These are phyloP conservation scores for Vicia villosa DNA, from an alignment of 306 rosid species.

Conservation along the genomic window DNA sequence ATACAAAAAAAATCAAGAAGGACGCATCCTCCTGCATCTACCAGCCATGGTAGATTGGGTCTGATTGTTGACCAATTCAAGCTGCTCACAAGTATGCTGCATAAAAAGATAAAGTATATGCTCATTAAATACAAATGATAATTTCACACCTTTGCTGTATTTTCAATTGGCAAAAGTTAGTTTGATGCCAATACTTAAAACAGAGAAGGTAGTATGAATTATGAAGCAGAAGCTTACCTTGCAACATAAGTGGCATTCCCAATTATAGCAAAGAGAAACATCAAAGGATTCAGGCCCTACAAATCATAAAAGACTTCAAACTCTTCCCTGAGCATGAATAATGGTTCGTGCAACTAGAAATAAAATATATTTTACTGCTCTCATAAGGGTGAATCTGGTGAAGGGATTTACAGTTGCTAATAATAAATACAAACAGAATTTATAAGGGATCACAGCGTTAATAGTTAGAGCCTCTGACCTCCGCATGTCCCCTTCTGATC, in stretches of 20 bases:
- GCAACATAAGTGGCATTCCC: constrained; percentile 80
- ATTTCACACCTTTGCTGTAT: constrained; percentile 3
- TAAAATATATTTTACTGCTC: constrained; percentile 4
- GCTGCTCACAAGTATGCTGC: constrained; percentile 75
- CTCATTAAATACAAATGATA: constrained; percentile 23
- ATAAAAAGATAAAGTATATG: constrained; percentile 23
- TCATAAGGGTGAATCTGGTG: constrained; percentile 29
- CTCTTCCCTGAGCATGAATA: background rate
- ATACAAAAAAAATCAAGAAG: constrained; percentile 78
- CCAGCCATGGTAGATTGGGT: constrained; percentile 93
- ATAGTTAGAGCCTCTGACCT: constrained; percentile 54
- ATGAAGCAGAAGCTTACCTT: constrained; percentile 49
- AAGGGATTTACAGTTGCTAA: constrained; percentile 23
- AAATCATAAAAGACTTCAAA: constrained; percentile 35
- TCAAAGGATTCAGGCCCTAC: constrained; percentile 89
- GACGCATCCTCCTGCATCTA: constrained; percentile 85
- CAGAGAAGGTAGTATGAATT: constrained; percentile 9
- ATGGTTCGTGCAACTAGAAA: constrained; percentile 23
- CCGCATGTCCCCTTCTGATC: constrained; percentile 77
- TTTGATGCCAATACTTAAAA: constrained; percentile 18
- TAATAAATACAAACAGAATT: background rate
- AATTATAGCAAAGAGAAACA: constrained; percentile 81
- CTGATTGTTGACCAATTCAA: constrained; percentile 63
- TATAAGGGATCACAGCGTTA: constrained; percentile 17
- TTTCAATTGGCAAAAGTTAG: constrained; percentile 17